Evolutionary conservation across 192 early-diverging fungal species (phyloP).

Genomic region (Coemansia sp.): DNA sequence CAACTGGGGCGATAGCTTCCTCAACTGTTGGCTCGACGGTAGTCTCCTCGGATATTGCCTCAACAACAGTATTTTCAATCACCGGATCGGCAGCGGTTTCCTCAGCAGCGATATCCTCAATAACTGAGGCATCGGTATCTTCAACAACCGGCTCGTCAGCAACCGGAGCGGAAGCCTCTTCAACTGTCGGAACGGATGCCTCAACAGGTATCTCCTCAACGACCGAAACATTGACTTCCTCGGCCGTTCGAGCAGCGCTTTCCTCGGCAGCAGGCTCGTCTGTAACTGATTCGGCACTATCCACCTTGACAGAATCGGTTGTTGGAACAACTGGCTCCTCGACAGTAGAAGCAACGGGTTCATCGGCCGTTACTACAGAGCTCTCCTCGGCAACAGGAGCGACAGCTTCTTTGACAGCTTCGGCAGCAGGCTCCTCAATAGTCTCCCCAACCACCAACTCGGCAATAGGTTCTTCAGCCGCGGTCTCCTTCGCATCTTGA

Average conservation of each 20-base stretch:
- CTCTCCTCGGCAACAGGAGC: conserved; percentile 1
- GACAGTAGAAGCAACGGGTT: not conserved
- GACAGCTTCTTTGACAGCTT: not conserved
- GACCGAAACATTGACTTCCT: not conserved
- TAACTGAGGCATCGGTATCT: not conserved
- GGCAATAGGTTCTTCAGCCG: not conserved
- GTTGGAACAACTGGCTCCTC: not conserved
- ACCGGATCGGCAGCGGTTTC: not conserved
- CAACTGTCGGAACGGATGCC: not conserved
- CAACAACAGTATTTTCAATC: conserved; percentile 2
- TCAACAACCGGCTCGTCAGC: not conserved
- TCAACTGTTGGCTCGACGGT: not conserved
- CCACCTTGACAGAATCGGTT: not conserved
- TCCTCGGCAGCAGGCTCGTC: not conserved
- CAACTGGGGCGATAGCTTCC: too few relatives aligned
- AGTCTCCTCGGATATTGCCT: not conserved
- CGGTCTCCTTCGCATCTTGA: not conserved
- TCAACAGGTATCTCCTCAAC: not conserved
- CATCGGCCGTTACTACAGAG: not conserved
- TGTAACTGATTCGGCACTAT: not conserved
- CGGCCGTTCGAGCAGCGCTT: not conserved
- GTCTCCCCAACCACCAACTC: not conserved
- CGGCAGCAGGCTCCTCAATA: conserved; percentile 1
- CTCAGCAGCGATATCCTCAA: not conserved
- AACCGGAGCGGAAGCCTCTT: not conserved